phyloP scores from a whole-genome alignment of 2,329 filamentous ascomycete species.

The Zymoseptoria pseudotritici region DNA sequence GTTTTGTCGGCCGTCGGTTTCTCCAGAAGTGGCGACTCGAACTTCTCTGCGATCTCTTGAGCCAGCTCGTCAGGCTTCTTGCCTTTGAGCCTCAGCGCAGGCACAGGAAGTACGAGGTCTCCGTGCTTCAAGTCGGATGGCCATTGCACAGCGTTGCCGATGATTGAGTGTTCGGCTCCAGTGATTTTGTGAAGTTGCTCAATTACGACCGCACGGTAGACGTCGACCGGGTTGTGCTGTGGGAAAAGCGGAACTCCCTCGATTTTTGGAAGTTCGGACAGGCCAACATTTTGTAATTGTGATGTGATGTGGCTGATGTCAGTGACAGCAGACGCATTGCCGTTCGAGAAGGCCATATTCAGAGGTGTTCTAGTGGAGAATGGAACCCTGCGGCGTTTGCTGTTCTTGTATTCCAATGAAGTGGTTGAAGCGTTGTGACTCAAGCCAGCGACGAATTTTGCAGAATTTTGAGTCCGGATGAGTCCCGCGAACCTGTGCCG shows the following conservation, averaged over 20 bases:
- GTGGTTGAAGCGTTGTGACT: slow-evolving; percentile 11
- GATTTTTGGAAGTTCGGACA: slow-evolving; percentile 22
- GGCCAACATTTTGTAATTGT: slow-evolving; percentile 23
- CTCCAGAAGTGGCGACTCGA: slow-evolving; percentile 62
- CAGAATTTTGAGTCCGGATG: slow-evolving; percentile 2
- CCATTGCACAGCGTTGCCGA: slow-evolving; percentile 72
- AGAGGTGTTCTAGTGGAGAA: neutral
- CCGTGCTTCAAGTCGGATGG: slow-evolving; percentile 74
- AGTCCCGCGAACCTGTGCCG: slow-evolving; percentile 5
- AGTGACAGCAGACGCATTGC: slow-evolving; percentile 2
- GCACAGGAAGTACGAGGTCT: slow-evolving; percentile 69
- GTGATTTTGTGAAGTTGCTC: slow-evolving; percentile 60
- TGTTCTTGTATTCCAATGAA: neutral
- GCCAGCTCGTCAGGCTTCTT: slow-evolving; percentile 53
- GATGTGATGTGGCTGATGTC: slow-evolving; percentile 23
- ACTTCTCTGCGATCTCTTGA: slow-evolving; percentile 46
- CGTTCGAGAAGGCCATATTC: slow-evolving; percentile 18
- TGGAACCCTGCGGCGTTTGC: neutral
- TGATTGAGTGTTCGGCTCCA: slow-evolving; percentile 60
- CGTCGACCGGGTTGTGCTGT: slow-evolving; percentile 65
- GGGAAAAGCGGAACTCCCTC: slow-evolving; percentile 42
- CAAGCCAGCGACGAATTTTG: slow-evolving; percentile 5
- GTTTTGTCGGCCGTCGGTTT: slow-evolving; percentile 60
- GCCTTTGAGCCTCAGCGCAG: slow-evolving; percentile 67
- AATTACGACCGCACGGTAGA: slow-evolving; percentile 72